Evolutionary conservation across 257 asterid species (phyloP).

Genomic region (Gentiana macrophylla): DNA sequence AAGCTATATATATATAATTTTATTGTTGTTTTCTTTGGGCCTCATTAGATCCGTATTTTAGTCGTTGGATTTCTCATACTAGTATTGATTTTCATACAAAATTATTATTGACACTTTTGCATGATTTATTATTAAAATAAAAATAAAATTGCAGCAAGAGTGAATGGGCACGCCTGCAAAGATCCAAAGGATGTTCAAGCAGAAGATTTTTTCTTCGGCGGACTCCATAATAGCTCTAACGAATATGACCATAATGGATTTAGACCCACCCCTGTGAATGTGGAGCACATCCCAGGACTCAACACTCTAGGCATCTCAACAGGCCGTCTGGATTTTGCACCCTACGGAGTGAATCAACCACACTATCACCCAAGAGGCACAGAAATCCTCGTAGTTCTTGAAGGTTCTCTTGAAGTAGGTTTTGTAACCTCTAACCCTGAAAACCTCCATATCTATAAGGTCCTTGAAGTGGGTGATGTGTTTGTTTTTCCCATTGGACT

Average conservation of each 20-base stretch:
- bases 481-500: slow-evolving; percentile 12
- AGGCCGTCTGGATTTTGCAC: slow-evolving; percentile 7
- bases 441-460: slow-evolving; percentile 3
- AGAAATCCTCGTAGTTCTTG: slow-evolving; percentile 8
- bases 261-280: slow-evolving; percentile 3
- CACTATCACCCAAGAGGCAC: slow-evolving; percentile 16
- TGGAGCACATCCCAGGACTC: slow-evolving; percentile 2
- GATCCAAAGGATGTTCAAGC: slow-evolving; percentile 1
- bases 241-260: slow-evolving; percentile 2
- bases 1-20: not conserved
- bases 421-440: slow-evolving; percentile 9
- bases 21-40: too few species aligned
- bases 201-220: slow-evolving; percentile 12
- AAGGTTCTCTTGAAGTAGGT: slow-evolving; percentile 12
- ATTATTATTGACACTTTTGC: too few species aligned
- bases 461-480: slow-evolving; percentile 10
- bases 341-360: slow-evolving; percentile 16
- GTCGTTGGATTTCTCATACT: not conserved
- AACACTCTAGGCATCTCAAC: slow-evolving; percentile 15
- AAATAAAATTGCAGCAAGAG: not conserved
- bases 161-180: slow-evolving; percentile 15
- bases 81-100: not conserved
- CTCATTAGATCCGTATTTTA: too few species aligned
- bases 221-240: not conserved
- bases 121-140: too few species aligned